Base-by-base conservation (phyloP, 2,329 filamentous ascomycete species). In the Curvularia sp. region DNA sequence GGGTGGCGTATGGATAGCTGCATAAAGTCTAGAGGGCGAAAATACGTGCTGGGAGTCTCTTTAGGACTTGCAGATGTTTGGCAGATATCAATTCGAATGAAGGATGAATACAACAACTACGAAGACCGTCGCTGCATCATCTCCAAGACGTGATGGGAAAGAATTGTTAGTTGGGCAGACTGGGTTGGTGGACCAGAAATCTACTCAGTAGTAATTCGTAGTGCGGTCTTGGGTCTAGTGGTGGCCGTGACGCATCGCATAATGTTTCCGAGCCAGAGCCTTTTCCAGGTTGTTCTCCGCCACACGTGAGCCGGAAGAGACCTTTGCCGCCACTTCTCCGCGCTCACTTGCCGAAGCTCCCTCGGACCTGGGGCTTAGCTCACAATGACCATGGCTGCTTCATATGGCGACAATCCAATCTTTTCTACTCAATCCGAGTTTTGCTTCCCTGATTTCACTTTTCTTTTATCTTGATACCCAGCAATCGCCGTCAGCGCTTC, bases 271-370 rank as follows among this genome's bases (percentile, higher is more conserved):
- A 52, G 22, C 57, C 57, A 41, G 53, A 52, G 18, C 22, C 59
- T 55, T 58, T 57, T 62, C 63, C 59, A 57, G 20, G 22, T 5
- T 24, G 42, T 44, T 28, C 42, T 13, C 61, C 62, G 58, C 33
- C 47, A 43, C 49, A 67, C 53, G 59, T 61, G 61, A 63, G 26
- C 43, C 46, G 68, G 69, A 68, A 64, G 60, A 74, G 51, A 55
- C 38, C 62, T 71, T 74, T 66, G 58, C 70, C 68, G 66, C 61
- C 28, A 49, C 58, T 60, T 59, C 55, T 64, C 59, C 64, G 67
- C 67, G 64, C 49, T 70, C 66, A 74, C 64, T 72, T 76, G 74
- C 73, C 74, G 74, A 75, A 72, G 65, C 69, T 72, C 60, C 61
- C 52, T 46, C 39, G 67, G 64, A 71, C 57, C 67, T 69, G 60